These are phyloP conservation scores for Chloranthus sessilifolius DNA, from an alignment of 164 flowering plant species.

Conservation along the genomic window DNA sequence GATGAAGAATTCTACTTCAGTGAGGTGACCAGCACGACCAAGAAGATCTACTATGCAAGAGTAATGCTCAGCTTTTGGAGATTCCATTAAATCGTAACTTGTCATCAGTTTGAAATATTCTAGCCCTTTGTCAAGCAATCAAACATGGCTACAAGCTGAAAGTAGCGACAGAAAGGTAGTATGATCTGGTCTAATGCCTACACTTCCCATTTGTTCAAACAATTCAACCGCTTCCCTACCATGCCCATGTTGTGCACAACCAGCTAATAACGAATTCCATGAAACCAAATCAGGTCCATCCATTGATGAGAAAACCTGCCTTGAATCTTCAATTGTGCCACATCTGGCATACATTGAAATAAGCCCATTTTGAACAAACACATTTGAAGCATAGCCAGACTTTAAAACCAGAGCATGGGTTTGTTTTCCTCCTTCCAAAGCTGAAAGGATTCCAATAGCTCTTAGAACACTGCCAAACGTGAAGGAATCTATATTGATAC, in stretches of 20 bases:
- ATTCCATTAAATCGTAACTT: constrained; percentile 12
- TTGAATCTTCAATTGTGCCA: constrained; percentile 40
- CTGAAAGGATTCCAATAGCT: constrained; percentile 36
- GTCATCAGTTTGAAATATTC: constrained; percentile 39
- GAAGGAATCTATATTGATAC: constrained; percentile 27
- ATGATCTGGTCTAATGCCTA: constrained; percentile 29
- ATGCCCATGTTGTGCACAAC: constrained; percentile 46
- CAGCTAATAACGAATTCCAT: constrained; percentile 52
- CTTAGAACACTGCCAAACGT: constrained; percentile 34
- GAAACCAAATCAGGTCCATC: constrained; percentile 39
- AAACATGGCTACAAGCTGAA: constrained; percentile 55
- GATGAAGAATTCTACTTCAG: constrained; percentile 46
- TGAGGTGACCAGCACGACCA: constrained; percentile 41
- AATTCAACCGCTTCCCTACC: constrained; percentile 38
- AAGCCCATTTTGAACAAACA: constrained; percentile 43
- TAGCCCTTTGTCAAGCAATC: constrained; percentile 43
- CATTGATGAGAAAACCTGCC: constrained; percentile 32
- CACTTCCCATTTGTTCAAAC: constrained; percentile 43
- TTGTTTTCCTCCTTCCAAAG: constrained; percentile 49
- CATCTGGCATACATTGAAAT: constrained; percentile 58
- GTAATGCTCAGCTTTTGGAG: constrained; percentile 38
- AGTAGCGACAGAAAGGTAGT: constrained; percentile 41
- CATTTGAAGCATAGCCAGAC: constrained; percentile 27
- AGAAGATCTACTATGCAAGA: constrained; percentile 43
- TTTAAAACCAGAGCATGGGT: constrained; percentile 40